phyloP scores from a whole-genome alignment of 176 grass and related monocot genomes.

The Cenchrus americanus region DNA sequence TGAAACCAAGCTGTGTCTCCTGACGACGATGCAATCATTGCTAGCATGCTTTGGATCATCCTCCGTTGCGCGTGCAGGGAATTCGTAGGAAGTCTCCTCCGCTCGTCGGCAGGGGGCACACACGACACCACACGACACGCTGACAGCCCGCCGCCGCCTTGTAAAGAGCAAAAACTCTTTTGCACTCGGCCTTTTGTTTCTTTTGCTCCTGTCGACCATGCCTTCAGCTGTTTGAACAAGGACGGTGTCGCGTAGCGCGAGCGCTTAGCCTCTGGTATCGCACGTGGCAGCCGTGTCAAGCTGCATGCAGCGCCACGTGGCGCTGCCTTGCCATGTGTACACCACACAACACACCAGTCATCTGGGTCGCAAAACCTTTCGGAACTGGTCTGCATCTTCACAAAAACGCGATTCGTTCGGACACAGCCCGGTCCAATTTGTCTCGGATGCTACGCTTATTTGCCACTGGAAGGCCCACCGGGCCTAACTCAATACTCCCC shows the following conservation, averaged over 20 bases:
- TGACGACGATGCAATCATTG: not conserved
- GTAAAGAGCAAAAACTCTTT: not conserved
- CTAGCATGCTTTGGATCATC: not conserved
- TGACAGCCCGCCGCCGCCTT: not conserved
- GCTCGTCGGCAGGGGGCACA: not conserved
- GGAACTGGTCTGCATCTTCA: too few relatives aligned
- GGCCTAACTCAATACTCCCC: too few relatives aligned
- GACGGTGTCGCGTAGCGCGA: slow-evolving; percentile 11
- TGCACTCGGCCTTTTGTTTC: not conserved
- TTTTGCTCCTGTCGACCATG: not conserved
- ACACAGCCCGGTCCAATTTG: too few relatives aligned
- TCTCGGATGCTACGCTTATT: too few relatives aligned
- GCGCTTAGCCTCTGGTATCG: not conserved
- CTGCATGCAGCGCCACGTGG: slow-evolving; percentile 27
- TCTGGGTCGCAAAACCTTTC: too few relatives aligned
- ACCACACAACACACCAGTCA: too few relatives aligned
- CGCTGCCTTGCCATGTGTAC: too few relatives aligned
- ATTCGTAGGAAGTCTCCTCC: slow-evolving; percentile 14
- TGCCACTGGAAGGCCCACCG: too few relatives aligned
- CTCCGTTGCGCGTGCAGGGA: slow-evolving; percentile 7
- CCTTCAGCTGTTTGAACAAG: not conserved
- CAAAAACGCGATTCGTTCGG: too few relatives aligned
- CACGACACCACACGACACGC: not conserved
- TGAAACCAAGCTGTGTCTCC: not conserved
- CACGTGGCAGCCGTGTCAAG: not conserved